Base-by-base conservation (phyloP, 2,329 filamentous ascomycete species). In the Diaporthe sp. region DNA sequence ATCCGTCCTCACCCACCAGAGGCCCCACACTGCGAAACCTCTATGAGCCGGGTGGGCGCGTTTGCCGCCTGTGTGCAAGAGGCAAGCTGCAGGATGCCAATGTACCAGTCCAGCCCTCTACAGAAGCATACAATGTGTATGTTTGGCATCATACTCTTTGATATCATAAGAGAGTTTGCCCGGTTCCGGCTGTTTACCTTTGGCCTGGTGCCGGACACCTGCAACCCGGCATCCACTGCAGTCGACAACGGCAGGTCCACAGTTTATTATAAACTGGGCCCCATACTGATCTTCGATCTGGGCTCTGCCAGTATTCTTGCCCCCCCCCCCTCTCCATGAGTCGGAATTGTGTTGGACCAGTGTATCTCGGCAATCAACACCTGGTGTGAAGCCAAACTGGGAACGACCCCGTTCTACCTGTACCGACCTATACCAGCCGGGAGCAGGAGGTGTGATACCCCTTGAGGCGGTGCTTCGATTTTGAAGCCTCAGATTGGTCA, bases 401-500 rank as follows among this genome's bases (percentile, higher is more conserved):
- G n/a, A 42, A 70, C 15, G 12, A 49, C n/a, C 31, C 34, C 34
- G 15, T 28, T 15, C 7, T 53, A 6, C 8, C 9, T 37, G 19
- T 19, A 22, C n/a, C 3, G 7, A 13, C 49, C 51, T 39, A 13
- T 39, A 39, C 37, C 12, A 12, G 10, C 37, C 37, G 10, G 9
- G n/a, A 42, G n/a, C 49, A 42, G n/a, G 31, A 12, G 12, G 31
- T 28, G 65, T 28, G 4, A 70, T 55, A 12, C 37, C 4, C 28
- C 13, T 28, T 25, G 39, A 37, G 7, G 46, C 46, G n/a, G 49
- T 28, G 31, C 34, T 4, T 28, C 17, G 34, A 55, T 55, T 42
- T 55, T 55, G 9, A 9, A n/a, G 34, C 13, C 6, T 55, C 49
- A 70, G 65, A 70, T 70, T 70, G 49, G 65, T n/a, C 65, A 70